A percentile compares a stretch with the other conserved stretches of the same genome.
phyloP scores from a whole-genome alignment of 164 flowering plant genomes.

The Pachysandra terminalis region DNA sequence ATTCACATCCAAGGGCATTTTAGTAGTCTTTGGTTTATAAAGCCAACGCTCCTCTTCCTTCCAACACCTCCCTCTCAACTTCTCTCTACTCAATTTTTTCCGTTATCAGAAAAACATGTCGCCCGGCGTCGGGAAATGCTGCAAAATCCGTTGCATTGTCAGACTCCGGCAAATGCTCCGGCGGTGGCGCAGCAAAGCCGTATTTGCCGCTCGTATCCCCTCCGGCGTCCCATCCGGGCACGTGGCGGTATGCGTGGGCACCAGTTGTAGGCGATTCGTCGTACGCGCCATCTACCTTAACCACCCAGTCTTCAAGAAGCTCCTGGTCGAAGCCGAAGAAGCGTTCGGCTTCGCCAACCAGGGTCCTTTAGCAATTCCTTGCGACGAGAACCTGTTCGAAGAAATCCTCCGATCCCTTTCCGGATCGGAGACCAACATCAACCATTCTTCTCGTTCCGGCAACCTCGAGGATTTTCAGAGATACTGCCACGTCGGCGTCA shows the following conservation, averaged over 20 bases:
- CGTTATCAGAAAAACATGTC: slow-evolving; percentile 13
- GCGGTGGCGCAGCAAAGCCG: slow-evolving; percentile 36
- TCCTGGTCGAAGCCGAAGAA: slow-evolving; percentile 55
- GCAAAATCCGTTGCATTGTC: slow-evolving; percentile 38
- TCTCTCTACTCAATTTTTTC: background rate
- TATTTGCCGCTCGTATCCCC: slow-evolving; percentile 20
- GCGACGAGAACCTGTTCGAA: slow-evolving; percentile 63
- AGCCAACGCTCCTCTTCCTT: slow-evolving; percentile 4
- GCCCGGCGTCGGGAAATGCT: slow-evolving; percentile 14
- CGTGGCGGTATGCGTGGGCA: slow-evolving; percentile 68
- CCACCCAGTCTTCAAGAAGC: slow-evolving; percentile 56
- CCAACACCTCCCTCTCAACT: slow-evolving; percentile 1
- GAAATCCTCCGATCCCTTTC: slow-evolving; percentile 44
- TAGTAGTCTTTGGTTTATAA: slow-evolving; percentile 2
- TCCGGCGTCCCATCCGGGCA: slow-evolving; percentile 69
- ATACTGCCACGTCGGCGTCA: slow-evolving; percentile 28
- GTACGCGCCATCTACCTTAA: slow-evolving; percentile 58
- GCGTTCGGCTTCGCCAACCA: slow-evolving; percentile 51
- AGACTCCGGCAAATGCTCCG: slow-evolving; percentile 31
- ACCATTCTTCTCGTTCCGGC: slow-evolving; percentile 28
- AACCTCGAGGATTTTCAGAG: slow-evolving; percentile 38
- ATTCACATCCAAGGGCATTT: slow-evolving; percentile 12
- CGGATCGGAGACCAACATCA: slow-evolving; percentile 24
- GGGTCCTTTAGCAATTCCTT: slow-evolving; percentile 62
- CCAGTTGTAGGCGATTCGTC: slow-evolving; percentile 37